Evolutionary conservation across 2,329 filamentous ascomycete species (phyloP).

Genomic region (Graphilbum fragrans): DNA sequence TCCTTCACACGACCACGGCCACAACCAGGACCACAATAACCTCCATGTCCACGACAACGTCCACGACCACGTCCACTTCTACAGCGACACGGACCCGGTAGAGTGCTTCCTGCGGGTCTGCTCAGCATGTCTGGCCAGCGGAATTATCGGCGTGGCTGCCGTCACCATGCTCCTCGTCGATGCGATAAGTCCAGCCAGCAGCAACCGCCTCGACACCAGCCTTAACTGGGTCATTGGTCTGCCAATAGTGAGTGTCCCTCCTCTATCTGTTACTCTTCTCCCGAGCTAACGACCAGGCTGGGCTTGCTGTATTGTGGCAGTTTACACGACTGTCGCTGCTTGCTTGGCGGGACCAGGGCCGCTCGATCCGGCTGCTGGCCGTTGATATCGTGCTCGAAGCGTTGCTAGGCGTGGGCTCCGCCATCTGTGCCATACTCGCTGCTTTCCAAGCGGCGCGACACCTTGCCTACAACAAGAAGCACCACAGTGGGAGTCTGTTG

Average conservation of each 20-base stretch:
- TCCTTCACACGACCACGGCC: no score
- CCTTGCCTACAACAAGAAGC: slow-evolving; percentile 3
- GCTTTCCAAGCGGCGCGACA: slow-evolving; percentile 10
- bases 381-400: slow-evolving; percentile 4
- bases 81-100: slow-evolving; percentile 1
- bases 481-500: not conserved
- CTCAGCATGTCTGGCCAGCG: slow-evolving; percentile 5
- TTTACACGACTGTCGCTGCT: slow-evolving; percentile 1
- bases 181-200: not conserved
- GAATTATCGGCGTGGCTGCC: slow-evolving; percentile 4
- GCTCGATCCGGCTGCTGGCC: not conserved
- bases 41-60: not conserved
- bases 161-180: slow-evolving; percentile 4
- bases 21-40: not conserved
- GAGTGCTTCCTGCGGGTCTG: slow-evolving; percentile 6
- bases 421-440: slow-evolving; percentile 8
- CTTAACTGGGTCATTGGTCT: slow-evolving; percentile 8
- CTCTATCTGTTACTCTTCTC: not conserved
- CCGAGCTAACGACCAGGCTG: not conserved
- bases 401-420: slow-evolving; percentile 4
- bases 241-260: slow-evolving; percentile 3
- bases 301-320: slow-evolving; percentile 6
- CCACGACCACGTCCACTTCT: not conserved
- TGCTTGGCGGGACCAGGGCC: not conserved
- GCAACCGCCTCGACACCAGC: slow-evolving; percentile 3